Base-by-base conservation (phyloP, 306 rosid species). In the Rosa chinensis region DNA sequence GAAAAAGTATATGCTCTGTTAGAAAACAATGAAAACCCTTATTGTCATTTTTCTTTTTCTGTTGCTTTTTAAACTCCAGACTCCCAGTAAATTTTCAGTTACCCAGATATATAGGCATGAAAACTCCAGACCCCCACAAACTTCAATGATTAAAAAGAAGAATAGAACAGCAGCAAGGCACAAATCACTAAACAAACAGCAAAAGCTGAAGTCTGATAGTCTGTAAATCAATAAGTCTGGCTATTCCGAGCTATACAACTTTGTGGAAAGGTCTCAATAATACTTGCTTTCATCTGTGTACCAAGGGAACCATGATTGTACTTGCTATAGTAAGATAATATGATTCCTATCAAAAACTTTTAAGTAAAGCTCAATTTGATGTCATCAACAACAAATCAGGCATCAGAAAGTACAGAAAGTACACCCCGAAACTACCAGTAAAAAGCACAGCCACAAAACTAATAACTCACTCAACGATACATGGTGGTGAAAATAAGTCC, bases 271-370 rank as follows among this genome's bases (percentile, higher is more conserved):
- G 20, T 56, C 28, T 56, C 63, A n/a, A 20, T 56, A 3, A n/a
- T 56, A 56, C 28, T 56, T 56, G 63, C 63, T 56, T 56, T 56
- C 63, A 56, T 56, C 63, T 56, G 28, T n/a, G 63, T 56, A 56
- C 3, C 10, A 56, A 7, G 28, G 28, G 63, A 8, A 56, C 12
- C 23, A 3, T 58, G 32, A 44, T 44, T 44, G 47, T 58, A n/a
- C 64, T 58, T 58, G 64, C 64, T 8, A 58, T 58, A 8, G 53
- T 48, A 12, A 48, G 53, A 48, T 48, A 48, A 48, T 12, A 48
- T 48, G 18, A 48, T 48, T 48, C 18, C 17, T 48, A 48, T 12
- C 4, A 48, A 13, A 48, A 48, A 48, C 53, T 12, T 12, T 13
- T 3, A 48, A 48, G 14, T 48, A 48, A 48, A 11, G 53, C 53